These are phyloP conservation scores for Nakazawaea ishiwadae DNA, from an alignment of 805 yeast genomes.

Conservation along the genomic window DNA sequence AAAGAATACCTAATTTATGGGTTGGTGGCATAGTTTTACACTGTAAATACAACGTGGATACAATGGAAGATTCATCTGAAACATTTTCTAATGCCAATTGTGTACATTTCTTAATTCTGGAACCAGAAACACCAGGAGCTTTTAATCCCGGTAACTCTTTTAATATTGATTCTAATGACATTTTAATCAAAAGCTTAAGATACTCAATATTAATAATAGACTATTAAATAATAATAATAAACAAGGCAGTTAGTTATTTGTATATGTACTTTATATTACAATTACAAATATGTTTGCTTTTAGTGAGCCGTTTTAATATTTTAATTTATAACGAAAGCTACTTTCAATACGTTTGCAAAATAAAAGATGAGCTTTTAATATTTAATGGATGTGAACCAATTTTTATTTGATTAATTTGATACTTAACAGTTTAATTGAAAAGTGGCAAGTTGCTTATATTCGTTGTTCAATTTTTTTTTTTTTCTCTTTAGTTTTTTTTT, in stretches of 20 bases:
- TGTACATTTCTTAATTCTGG: constrained; percentile 84
- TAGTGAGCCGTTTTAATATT: no score
- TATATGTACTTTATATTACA: background rate
- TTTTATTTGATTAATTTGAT: no score
- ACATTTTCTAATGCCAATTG: constrained; percentile 72
- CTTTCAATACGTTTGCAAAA: no score
- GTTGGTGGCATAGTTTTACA: constrained; percentile 70
- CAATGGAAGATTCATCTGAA: constrained; percentile 40
- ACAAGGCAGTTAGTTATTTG: background rate
- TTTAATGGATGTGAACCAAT: no score
- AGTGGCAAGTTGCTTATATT: no score
- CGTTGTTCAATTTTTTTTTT: no score
- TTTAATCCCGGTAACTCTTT: constrained; percentile 53
- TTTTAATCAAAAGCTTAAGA: background rate
- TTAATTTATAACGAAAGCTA: no score
- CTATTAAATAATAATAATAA: background rate
- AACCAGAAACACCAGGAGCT: constrained; percentile 93
- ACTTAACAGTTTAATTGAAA: no score
- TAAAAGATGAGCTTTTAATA: no score
- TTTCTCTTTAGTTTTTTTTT: no score
- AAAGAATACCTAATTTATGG: constrained; percentile 87
- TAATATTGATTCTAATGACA: constrained; percentile 38
- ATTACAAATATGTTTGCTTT: background rate
- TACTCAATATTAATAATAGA: no score
- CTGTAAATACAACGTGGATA: constrained; percentile 56